Base-by-base conservation (phyloP, 2,329 filamentous ascomycete species). In the Pestalotiopsis sp. region DNA sequence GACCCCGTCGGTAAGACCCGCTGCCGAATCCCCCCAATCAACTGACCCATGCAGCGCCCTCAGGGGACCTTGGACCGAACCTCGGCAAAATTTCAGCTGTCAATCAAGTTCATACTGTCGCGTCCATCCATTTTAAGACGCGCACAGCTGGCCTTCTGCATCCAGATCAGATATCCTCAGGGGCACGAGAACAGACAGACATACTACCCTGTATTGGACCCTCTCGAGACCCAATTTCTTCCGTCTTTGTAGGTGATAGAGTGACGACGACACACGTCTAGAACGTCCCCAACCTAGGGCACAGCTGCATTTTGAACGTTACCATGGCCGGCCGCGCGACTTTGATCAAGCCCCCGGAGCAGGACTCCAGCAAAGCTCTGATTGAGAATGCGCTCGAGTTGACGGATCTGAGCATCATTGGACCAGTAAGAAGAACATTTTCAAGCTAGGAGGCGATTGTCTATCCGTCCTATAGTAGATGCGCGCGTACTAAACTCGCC, bases 321-420 rank as follows among this genome's bases (percentile, higher is more conserved):
- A 70, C 23, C 49, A 81, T 81, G 80, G 71, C 73, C n/a, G 70
- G 73, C 41, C 73, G 74, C 63, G 70, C 75, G 38, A 94, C 92
- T 0, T 86, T 97, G 67, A 89, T 97, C 72, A 88, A 90, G 75
- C 91, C 93, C 65, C 94, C 93, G 72, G 90, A 92, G 65, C 81
- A 90, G 39, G 91, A 97, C 77, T 83, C 89, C 60, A 86, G 87
- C 76, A 93, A 93, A 80, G 91, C 94, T 31, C 86, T 90, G 14
- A 97, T 98, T 71, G 95, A 98, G 83, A 95, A 97, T 81, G 91
- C 93, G 63, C 87, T 98, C 67, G 94, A 97, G 76, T 85, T 98
- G 74, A 96, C 92, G 3, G 92, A 94, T 72, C 85, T 98, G 66
- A 85, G 85, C 67, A 91, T 92, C 70, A 89, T 96, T 71, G 91